Base-by-base conservation (phyloP, 257 asterid species). In the Dorcoceras hygrometricum region DNA sequence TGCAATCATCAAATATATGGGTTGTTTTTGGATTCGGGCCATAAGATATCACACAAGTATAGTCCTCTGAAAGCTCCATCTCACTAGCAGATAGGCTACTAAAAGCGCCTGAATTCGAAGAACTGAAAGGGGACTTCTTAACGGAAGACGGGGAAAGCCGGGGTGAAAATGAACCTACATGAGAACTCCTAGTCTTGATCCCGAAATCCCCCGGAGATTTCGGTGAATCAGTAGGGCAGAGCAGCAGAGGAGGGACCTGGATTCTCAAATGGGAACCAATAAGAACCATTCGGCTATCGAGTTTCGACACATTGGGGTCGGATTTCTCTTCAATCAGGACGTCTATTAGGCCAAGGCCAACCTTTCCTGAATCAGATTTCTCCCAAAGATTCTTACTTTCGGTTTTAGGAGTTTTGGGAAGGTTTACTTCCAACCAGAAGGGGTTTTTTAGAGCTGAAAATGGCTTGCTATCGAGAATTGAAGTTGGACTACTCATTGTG, bases 51-150 rank as follows among this genome's bases (percentile, higher is more conserved):
- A 91, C 98, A 70, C 98, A 78, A 4, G 98, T 89, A 60, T 91
- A 91, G 63, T 91, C 98, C 85, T 91, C 98, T 0, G 95, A 91
- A 18, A 87, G 87, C 85, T 89, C 96, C 89, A 91, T 87, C 70
- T 85, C 96, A 69, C 71, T 74, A 43, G 79, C 80, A 54, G 98
- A 87, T 18, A 89, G 82, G 59, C 77, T 66, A 65, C 86, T 70
- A 31, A 71, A 62, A 63, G 32, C 64, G 36, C 73, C 77, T 5
- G 85, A 78, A 71, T 79, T 80, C 57, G 68, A 65, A 26, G 82
- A 79, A 0, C 84, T 76, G 72, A 80, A 78, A 12, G 86, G 78
- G 8, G 84, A 83, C 75, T 82, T 86, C 87, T 69, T 83, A 59
- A 71, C 64, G 28, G 82, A 57, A 19, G 86, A 67, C 8, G 78